Percentiles rank a stretch among this genome's conserved stretches.
Evolutionary conservation across 2,329 filamentous ascomycete species (phyloP).

Genomic region (Claviceps arundinis): DNA sequence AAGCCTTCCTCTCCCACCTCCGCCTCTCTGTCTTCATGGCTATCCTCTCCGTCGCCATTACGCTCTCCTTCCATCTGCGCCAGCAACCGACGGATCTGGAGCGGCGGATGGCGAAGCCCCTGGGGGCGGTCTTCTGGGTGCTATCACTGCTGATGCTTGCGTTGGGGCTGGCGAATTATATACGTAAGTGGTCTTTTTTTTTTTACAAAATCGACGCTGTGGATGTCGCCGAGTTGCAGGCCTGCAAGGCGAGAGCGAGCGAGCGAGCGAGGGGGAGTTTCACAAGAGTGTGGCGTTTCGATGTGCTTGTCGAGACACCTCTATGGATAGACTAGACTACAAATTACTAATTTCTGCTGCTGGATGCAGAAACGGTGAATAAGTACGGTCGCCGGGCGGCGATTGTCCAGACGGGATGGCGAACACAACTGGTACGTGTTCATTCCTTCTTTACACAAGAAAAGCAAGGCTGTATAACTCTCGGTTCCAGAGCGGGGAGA

Average conservation of each 20-base stretch:
- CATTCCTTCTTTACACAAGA: neutral
- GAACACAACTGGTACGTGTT: constrained; percentile 61
- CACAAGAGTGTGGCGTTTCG: no score
- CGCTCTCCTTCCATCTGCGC: constrained; percentile 86
- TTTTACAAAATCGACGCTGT: no score
- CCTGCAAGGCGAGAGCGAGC: no score
- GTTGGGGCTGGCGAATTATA: constrained; percentile 75
- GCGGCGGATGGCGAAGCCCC: constrained; percentile 62
- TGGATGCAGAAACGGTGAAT: constrained; percentile 48
- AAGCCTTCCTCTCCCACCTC: constrained; percentile 79
- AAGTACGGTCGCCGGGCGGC: constrained; percentile 68
- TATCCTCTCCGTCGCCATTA: constrained; percentile 77
- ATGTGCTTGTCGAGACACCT: no score
- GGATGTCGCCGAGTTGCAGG: no score
- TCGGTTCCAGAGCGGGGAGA: no score
- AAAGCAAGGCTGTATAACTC: no score
- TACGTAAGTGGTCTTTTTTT: constrained; percentile 31
- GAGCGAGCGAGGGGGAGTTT: no score
- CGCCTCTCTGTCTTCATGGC: constrained; percentile 83
- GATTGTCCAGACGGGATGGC: constrained; percentile 86
- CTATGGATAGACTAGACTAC: no score
- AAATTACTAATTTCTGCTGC: no score
- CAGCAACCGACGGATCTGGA: constrained; percentile 56
- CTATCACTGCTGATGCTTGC: constrained; percentile 64
- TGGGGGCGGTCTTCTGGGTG: constrained; percentile 81